These are phyloP conservation scores for Venturia pyrina DNA, from an alignment of 2,329 filamentous ascomycete species.

Conservation along the genomic window DNA sequence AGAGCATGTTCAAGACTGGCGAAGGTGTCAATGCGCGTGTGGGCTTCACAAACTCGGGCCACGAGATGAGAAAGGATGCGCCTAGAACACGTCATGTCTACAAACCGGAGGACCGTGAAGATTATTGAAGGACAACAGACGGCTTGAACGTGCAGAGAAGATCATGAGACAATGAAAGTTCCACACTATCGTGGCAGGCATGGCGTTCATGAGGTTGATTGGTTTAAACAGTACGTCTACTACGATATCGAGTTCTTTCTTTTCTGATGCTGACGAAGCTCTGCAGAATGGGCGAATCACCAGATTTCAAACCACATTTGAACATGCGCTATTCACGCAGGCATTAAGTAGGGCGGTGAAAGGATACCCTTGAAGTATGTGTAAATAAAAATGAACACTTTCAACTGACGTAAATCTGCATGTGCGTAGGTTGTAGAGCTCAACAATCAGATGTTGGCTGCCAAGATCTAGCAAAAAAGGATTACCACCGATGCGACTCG, in stretches of 20 bases:
- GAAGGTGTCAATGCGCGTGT: constrained; percentile 82
- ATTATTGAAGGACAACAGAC: constrained; percentile 44
- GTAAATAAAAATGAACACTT: background rate
- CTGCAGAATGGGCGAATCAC: background rate
- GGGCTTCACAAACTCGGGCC: constrained; percentile 90
- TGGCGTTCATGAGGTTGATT: background rate
- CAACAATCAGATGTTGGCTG: background rate
- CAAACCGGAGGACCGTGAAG: constrained; percentile 50
- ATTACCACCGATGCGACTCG: no score
- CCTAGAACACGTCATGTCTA: constrained; percentile 77
- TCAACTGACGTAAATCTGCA: background rate
- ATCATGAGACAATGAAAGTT: background rate
- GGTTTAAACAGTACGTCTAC: background rate
- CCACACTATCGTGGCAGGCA: background rate
- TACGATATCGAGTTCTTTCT: background rate
- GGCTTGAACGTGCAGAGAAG: background rate
- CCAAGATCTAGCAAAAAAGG: background rate
- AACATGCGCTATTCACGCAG: background rate
- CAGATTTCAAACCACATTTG: background rate
- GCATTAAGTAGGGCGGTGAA: background rate
- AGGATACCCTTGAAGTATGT: background rate
- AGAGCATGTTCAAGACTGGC: constrained; percentile 94
- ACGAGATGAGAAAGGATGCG: constrained; percentile 89
- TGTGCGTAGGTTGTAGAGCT: background rate
- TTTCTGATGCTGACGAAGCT: background rate